A percentile compares a stretch with the other conserved stretches of the same genome.
Evolutionary conservation across 306 rosid genomes (phyloP).

Genomic region (Abrus precatorius): DNA sequence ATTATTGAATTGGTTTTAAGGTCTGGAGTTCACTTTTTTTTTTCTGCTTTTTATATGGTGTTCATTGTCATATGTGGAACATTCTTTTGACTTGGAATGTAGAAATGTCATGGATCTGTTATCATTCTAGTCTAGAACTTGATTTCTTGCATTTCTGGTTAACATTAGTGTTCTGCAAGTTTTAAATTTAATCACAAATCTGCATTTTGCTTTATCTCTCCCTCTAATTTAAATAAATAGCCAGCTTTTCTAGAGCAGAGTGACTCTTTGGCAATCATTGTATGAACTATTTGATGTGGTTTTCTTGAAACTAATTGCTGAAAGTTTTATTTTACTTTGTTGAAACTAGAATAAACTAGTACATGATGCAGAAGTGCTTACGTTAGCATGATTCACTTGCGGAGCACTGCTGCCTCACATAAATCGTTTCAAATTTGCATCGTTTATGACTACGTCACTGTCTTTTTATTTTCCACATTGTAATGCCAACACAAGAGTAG

Average conservation of each 20-base stretch:
- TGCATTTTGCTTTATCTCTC: not conserved
- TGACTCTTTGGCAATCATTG: not conserved
- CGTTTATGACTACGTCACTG: not conserved
- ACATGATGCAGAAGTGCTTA: not conserved
- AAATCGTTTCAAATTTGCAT: not conserved
- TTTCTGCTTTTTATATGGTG: not conserved
- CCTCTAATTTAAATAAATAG: not conserved
- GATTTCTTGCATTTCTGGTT: slow-evolving; percentile 18
- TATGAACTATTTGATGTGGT: not conserved
- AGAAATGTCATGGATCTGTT: slow-evolving; percentile 12
- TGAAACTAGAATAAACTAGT: not conserved
- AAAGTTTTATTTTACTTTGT: not conserved
- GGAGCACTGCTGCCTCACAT: not conserved
- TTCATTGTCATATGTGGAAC: slow-evolving; percentile 24
- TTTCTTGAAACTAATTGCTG: not conserved
- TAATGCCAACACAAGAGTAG: not conserved
- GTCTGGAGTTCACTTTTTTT: slow-evolving; percentile 8
- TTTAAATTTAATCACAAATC: not conserved
- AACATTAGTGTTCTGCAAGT: not conserved
- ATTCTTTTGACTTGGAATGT: slow-evolving; percentile 18
- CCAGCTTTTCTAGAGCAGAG: not conserved
- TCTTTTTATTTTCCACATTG: not conserved
- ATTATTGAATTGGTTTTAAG: slow-evolving; percentile 12
- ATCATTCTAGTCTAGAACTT: slow-evolving; percentile 11
- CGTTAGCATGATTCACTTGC: not conserved